Evolutionary conservation across 83 land plant species (phyloP), one percentile per base, ranked within the genome.

Genomic region (Diphasiastrum complanatum): DNA sequence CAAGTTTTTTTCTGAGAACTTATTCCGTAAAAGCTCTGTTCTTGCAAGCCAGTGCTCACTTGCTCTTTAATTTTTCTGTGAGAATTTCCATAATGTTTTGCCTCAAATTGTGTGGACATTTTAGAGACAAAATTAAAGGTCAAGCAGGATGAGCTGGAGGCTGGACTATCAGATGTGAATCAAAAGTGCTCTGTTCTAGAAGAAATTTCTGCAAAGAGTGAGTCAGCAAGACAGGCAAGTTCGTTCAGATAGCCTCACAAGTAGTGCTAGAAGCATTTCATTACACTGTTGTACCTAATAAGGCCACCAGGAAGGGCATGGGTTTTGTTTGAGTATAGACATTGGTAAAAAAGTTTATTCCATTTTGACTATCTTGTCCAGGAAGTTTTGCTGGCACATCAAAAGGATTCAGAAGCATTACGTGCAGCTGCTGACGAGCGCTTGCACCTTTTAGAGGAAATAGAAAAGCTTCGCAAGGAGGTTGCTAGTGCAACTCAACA

Each of bases 401-500:
- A 52, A 51, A 63, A 33, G 25, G 66, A 63, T 33, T 33, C 19
- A 29, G 60, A 63, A 51, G 36, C 65, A 0, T 48, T 46, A 11
- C 66, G 32, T 31, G 63, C 16, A 31, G 33, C 66, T 14, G 66
- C 40, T 11, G 50, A 31, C 8, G 56, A 16, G 20, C 65, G 22
- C 3, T 40, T 20, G 8, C 60, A 30, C 19, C 23, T 63, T 34
- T 50, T 51, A 10, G 66, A 52, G 28, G 38, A 63, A 24, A 36
- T 63, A 30, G 66, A 29, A 5, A 63, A 50, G 34, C 61, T 23
- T 33, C 66, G 30, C 32, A 32, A 4, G 14, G 66, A 63, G 40
- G n/a, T 19, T 2, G 40, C 60, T 51, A 51, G n/a, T 52, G n/a
- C 38, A 20, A 50, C 31, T 33, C 65, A 63, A 51, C 66, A 52